phyloP scores from a whole-genome alignment of 1,284 basidiomycete species.

The Xerocomus nothofagi region DNA sequence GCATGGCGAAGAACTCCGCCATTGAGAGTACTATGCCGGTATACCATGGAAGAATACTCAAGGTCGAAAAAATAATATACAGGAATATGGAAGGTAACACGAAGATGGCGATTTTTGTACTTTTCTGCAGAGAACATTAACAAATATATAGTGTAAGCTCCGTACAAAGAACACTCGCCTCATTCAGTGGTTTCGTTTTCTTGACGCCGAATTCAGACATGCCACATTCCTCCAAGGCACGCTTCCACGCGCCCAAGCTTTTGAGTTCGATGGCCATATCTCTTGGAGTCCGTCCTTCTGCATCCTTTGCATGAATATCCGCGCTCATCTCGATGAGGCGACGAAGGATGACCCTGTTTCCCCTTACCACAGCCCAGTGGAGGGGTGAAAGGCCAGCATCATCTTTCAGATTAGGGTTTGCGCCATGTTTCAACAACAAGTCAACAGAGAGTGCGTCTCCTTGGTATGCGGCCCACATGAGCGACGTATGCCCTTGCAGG shows the following conservation, averaged over 20 bases:
- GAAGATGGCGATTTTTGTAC: constrained; percentile 83
- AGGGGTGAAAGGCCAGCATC: constrained; percentile 85
- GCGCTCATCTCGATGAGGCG: constrained; percentile 84
- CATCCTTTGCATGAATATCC: constrained; percentile 80
- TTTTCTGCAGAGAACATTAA: constrained; percentile 48
- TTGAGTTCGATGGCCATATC: constrained; percentile 97
- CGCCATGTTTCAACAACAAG: constrained; percentile 85
- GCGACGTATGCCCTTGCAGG: constrained; percentile 88
- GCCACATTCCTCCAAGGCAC: constrained; percentile 85
- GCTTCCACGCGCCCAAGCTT: constrained; percentile 83
- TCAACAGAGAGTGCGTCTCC: constrained; percentile 96
- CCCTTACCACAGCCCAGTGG: constrained; percentile 99
- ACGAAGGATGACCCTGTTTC: constrained; percentile 85
- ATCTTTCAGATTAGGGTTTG: constrained; percentile 75
- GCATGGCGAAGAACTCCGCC: constrained; percentile 89
- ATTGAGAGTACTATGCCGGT: constrained; percentile 79
- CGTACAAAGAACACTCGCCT: constrained; percentile 42
- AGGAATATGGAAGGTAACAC: constrained; percentile 77
- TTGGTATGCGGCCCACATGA: constrained; percentile 99
- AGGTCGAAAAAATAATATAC: constrained; percentile 80
- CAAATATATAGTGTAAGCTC: not conserved
- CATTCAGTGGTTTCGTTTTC: constrained; percentile 65
- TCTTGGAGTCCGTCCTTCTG: constrained; percentile 82
- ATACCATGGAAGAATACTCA: constrained; percentile 87
- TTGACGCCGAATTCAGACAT: constrained; percentile 76